These are phyloP conservation scores for Tulasnella sp. DNA, from an alignment of 768 basidiomycete species.

Conservation along the genomic window DNA sequence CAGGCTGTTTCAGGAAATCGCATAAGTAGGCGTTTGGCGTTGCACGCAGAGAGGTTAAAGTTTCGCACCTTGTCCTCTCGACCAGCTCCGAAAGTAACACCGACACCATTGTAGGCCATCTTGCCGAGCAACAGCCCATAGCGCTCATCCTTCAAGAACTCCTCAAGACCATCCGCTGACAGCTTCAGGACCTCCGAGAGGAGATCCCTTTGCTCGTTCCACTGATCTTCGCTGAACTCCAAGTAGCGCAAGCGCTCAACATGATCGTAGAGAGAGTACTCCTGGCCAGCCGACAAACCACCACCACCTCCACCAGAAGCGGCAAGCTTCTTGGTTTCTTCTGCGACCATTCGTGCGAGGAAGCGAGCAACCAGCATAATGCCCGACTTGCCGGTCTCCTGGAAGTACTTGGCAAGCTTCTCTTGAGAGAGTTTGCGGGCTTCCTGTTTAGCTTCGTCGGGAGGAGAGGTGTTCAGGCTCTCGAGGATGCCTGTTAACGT, in stretches of 20 bases:
- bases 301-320: constrained; percentile 24
- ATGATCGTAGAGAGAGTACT: constrained; percentile 66
- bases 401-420: constrained; percentile 49
- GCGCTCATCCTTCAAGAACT: constrained; percentile 57
- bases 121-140: constrained; percentile 56
- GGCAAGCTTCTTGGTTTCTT: constrained; percentile 54
- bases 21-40: background rate
- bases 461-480: constrained; percentile 28
- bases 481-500: constrained; percentile 49
- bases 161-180: constrained; percentile 58
- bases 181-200: constrained; percentile 48
- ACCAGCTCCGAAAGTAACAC: constrained; percentile 58
- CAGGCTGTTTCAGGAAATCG: constrained; percentile 19
- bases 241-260: constrained; percentile 65
- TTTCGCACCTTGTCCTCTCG: constrained; percentile 58
- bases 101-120: constrained; percentile 70
- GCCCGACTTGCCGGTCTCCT: constrained; percentile 38
- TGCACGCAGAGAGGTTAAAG: background rate
- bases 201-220: constrained; percentile 44
- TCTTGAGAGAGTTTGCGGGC: constrained; percentile 51
- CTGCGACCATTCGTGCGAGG: constrained; percentile 60
- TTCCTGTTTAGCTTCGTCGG: constrained; percentile 32
- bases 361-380: constrained; percentile 62
- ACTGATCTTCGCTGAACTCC: constrained; percentile 38
- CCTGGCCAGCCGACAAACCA: constrained; percentile 23